phyloP scores from a whole-genome alignment of 371 early-diverging fungal species.

The Lichtheimia hyalospora region DNA sequence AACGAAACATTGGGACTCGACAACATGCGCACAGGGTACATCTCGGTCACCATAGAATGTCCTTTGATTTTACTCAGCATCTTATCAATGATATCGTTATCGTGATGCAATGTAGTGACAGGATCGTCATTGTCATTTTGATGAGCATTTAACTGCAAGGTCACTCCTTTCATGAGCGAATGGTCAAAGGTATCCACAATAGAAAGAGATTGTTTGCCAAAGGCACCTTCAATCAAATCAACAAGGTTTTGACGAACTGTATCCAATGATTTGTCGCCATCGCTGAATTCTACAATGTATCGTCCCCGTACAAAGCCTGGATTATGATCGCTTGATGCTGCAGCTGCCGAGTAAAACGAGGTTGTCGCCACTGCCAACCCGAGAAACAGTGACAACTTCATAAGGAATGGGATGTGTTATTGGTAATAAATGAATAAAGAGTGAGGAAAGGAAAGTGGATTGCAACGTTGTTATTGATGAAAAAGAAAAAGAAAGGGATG shows the following conservation, averaged over 20 bases:
- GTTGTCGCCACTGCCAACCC: no score
- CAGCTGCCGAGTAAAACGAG: constrained; percentile 13
- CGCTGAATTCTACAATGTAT: constrained; percentile 33
- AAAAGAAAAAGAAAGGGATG: no score
- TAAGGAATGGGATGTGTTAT: no score
- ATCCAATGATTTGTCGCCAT: neutral
- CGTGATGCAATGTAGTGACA: neutral
- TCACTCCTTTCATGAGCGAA: constrained; percentile 32
- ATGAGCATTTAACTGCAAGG: constrained; percentile 22
- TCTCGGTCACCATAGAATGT: constrained; percentile 16
- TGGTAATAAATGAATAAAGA: no score
- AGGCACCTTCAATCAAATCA: constrained; percentile 18
- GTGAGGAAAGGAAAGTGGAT: no score
- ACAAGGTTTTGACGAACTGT: constrained; percentile 6
- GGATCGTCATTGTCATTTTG: neutral
- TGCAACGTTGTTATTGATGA: no score
- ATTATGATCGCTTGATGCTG: neutral
- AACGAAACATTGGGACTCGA: constrained; percentile 19
- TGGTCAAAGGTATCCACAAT: constrained; percentile 29
- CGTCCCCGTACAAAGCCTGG: constrained; percentile 23
- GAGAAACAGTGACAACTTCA: no score
- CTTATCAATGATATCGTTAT: constrained; percentile 15
- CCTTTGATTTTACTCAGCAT: constrained; percentile 19
- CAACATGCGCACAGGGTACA: constrained; percentile 27
- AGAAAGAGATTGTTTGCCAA: constrained; percentile 20